phyloP scores from a whole-genome alignment of 371 early-diverging fungal species.

The Fennellomyces sp. region DNA sequence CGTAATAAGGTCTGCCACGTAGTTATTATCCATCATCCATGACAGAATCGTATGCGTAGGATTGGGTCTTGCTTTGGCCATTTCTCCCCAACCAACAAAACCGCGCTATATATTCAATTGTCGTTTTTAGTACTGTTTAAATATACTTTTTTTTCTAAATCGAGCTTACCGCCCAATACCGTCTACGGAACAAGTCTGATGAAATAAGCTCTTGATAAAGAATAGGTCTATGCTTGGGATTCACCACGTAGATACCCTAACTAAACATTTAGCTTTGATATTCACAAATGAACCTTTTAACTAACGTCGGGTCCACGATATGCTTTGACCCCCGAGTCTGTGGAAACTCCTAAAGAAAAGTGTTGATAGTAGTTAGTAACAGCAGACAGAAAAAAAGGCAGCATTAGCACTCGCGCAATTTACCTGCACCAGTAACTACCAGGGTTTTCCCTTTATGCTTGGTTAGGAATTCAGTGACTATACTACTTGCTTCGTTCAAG shows the following conservation, averaged over 20 bases:
- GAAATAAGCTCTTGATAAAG: conserved; percentile 74
- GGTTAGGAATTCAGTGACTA: conserved; percentile 47
- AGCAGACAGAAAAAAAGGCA: neutral
- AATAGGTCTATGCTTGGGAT: conserved; percentile 84
- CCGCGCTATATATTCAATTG: conserved; percentile 52
- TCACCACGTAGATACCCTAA: conserved; percentile 74
- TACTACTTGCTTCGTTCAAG: conserved; percentile 26
- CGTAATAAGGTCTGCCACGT: conserved; percentile 69
- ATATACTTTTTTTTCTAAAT: neutral
- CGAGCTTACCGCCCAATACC: conserved; percentile 79
- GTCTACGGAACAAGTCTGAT: conserved; percentile 64
- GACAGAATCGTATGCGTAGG: conserved; percentile 67
- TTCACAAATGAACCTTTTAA: neutral
- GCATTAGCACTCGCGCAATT: neutral
- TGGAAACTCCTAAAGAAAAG: conserved; percentile 63
- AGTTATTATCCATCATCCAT: conserved; percentile 44
- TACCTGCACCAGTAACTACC: conserved; percentile 61
- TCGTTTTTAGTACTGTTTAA: no score
- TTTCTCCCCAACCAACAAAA: conserved; percentile 81
- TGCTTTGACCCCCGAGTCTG: conserved; percentile 87
- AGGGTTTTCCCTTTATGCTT: conserved; percentile 41
- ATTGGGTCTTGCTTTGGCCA: conserved; percentile 74
- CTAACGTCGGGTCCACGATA: conserved; percentile 78
- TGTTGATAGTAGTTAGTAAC: neutral
- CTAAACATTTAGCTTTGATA: no score